phyloP scores from a whole-genome alignment of 129 eudicot species.

The Ambrosia artemisiifolia region DNA sequence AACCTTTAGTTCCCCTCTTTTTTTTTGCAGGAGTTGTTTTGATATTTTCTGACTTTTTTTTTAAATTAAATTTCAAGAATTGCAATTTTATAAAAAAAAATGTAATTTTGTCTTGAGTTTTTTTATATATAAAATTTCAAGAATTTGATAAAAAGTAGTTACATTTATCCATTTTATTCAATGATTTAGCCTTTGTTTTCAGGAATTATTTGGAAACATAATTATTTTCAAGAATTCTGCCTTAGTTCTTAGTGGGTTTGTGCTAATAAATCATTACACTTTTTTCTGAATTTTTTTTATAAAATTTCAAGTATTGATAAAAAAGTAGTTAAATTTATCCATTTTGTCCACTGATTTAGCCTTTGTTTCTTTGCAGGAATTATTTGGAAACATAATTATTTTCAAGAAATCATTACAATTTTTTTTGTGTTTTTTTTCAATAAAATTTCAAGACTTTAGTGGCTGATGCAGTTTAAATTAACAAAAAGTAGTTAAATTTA shows the following conservation, averaged over 20 bases:
- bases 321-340: neutral
- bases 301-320: conserved; percentile 8
- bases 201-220: neutral
- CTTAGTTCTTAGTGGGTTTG: conserved; percentile 21
- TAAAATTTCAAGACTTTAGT: conserved; percentile 16
- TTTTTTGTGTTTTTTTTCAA: conserved; percentile 26
- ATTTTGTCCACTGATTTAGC: conserved; percentile 31
- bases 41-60: neutral
- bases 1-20: conserved; percentile 17
- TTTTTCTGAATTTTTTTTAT: conserved; percentile 29
- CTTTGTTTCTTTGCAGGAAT: neutral
- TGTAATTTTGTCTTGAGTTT: neutral
- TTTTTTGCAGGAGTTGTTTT: conserved; percentile 22
- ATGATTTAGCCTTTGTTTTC: conserved; percentile 29
- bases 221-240: conserved; percentile 21
- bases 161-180: conserved; percentile 11
- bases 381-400: neutral
- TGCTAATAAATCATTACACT: conserved; percentile 16
- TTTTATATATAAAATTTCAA: conserved; percentile 18
- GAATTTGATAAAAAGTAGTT: neutral
- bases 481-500: neutral
- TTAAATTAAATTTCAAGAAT: too few species aligned
- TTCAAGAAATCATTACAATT: conserved; percentile 18
- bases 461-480: conserved; percentile 1
- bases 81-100: too few species aligned